Percentiles rank a stretch among this genome's conserved stretches.
Evolutionary conservation across 768 basidiomycete species (phyloP).

Genomic region (Lepiota venenata): DNA sequence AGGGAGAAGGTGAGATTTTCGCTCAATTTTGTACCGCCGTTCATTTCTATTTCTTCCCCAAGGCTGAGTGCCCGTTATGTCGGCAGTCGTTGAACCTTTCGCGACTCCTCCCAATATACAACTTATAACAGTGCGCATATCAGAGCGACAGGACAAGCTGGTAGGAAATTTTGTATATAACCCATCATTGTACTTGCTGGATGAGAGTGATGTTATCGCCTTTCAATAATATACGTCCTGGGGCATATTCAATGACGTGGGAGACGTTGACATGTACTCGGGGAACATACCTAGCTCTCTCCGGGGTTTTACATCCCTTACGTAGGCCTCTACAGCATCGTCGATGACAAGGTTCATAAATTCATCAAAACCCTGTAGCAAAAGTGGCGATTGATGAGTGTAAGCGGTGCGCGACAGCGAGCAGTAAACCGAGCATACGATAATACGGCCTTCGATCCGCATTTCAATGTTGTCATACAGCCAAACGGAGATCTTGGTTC

Average conservation of each 20-base stretch:
- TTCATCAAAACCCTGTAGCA: slow-evolving; percentile 92
- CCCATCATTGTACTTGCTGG: slow-evolving; percentile 48
- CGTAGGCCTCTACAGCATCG: slow-evolving; percentile 88
- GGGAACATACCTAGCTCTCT: slow-evolving; percentile 69
- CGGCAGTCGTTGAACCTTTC: slow-evolving; percentile 71
- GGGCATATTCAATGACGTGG: background rate
- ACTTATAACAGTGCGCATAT: slow-evolving; percentile 47
- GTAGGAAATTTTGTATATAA: background rate
- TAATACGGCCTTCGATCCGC: slow-evolving; percentile 93
- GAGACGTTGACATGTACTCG: slow-evolving; percentile 3
- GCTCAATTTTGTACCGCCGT: background rate
- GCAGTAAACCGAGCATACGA: slow-evolving; percentile 55
- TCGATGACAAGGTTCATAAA: slow-evolving; percentile 99
- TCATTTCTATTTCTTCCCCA: slow-evolving; percentile 8
- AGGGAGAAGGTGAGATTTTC: slow-evolving; percentile 65
- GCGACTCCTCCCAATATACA: slow-evolving; percentile 77
- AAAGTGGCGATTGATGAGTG: background rate
- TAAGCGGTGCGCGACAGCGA: slow-evolving; percentile 9
- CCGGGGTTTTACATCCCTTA: slow-evolving; percentile 85
- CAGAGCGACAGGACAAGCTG: background rate
- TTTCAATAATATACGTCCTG: slow-evolving; percentile 94
- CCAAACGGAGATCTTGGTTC: slow-evolving; percentile 88
- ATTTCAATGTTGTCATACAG: slow-evolving; percentile 96
- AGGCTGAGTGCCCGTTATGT: slow-evolving; percentile 88
- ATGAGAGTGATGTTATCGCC: slow-evolving; percentile 99